Evolutionary conservation across 257 asterid species (phyloP).

Genomic region (Solanum pennellii): DNA sequence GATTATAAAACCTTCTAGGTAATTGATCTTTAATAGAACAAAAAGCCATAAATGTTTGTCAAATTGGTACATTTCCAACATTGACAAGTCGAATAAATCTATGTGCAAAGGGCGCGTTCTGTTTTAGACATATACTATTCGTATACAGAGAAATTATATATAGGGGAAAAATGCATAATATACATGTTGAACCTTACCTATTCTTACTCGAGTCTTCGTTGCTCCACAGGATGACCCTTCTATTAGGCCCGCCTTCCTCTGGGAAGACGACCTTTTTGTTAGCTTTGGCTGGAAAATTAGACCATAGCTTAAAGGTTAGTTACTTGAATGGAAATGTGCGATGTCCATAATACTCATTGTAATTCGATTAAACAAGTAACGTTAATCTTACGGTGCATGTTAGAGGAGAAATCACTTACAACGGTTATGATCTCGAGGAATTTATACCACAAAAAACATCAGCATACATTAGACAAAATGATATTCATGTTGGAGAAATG

Average conservation of each 20-base stretch:
- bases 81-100: background rate
- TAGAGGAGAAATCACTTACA: constrained; percentile 19
- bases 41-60: too few species aligned
- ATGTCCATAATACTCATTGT: background rate
- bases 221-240: constrained; percentile 50
- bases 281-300: constrained; percentile 36
- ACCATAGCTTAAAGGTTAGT: constrained; percentile 45
- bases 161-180: background rate
- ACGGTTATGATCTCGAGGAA: constrained; percentile 7
- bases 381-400: background rate
- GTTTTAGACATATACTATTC: background rate
- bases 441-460: too few species aligned
- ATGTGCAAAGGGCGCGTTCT: background rate
- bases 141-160: background rate
- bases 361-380: background rate
- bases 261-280: constrained; percentile 49
- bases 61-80: background rate
- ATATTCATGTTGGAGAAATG: too few species aligned
- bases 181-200: background rate
- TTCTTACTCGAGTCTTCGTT: background rate
- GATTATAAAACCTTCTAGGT: constrained; percentile 62
- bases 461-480: too few species aligned
- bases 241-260: constrained; percentile 61
- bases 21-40: background rate
- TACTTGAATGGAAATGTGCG: background rate